Evolutionary conservation across 192 early-diverging fungal genomes (phyloP).

Genomic region (Dispira parvispora): DNA sequence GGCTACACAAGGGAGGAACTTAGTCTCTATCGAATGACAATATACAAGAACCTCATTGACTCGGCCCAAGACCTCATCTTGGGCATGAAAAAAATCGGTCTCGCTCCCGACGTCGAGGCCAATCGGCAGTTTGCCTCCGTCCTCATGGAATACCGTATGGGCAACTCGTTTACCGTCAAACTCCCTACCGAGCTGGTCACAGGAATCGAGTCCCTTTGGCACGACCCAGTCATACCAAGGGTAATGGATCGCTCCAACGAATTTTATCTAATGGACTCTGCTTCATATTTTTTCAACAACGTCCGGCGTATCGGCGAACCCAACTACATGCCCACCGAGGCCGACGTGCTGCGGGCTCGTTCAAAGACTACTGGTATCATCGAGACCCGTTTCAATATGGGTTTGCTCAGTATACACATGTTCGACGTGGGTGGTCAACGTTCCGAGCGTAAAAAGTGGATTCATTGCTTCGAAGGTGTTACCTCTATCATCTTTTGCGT

Average conservation of each 20-base stretch:
- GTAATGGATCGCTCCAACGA: slow-evolving; percentile 57
- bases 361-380: slow-evolving; percentile 96
- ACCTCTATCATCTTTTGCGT: slow-evolving; percentile 90
- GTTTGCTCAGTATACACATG: slow-evolving; percentile 76
- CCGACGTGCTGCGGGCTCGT: slow-evolving; percentile 90
- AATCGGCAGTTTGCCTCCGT: slow-evolving; percentile 20
- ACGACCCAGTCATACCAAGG: slow-evolving; percentile 44
- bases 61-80: slow-evolving; percentile 58
- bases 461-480: slow-evolving; percentile 71
- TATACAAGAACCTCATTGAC: slow-evolving; percentile 77
- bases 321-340: slow-evolving; percentile 80
- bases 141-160: slow-evolving; percentile 21
- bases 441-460: slow-evolving; percentile 75
- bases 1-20: slow-evolving; percentile 74
- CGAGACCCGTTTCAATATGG: slow-evolving; percentile 87
- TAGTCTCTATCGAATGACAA: slow-evolving; percentile 50
- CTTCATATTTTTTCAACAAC: slow-evolving; percentile 85
- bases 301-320: slow-evolving; percentile 66
- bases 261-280: slow-evolving; percentile 85
- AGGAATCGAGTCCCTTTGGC: slow-evolving; percentile 53
- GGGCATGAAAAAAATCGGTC: slow-evolving; percentile 46
- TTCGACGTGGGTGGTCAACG: slow-evolving; percentile 79
- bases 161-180: slow-evolving; percentile 34
- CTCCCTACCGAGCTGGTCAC: slow-evolving; percentile 49
- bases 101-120: slow-evolving; percentile 31